Evolutionary conservation across 208 protist genomes (phyloP).

Genomic region (Leishmania braziliensis): DNA sequence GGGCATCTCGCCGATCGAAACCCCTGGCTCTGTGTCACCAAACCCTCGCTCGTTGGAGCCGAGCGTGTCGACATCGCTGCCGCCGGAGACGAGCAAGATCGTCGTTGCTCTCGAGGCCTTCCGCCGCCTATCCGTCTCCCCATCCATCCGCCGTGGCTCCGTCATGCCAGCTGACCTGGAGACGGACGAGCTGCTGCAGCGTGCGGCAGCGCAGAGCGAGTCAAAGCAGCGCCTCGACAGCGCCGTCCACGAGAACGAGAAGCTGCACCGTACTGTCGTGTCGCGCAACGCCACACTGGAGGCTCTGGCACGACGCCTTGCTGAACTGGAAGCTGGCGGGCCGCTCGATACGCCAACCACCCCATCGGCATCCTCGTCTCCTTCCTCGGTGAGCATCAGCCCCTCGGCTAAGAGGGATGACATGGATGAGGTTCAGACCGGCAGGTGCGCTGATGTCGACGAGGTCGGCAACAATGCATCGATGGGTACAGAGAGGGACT

Average conservation of each 20-base stretch:
- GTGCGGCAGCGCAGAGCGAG: constrained; percentile 33
- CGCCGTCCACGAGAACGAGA: constrained; percentile 42
- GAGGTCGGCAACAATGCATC: not conserved
- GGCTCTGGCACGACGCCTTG: constrained; percentile 49
- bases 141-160: constrained; percentile 35
- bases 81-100: constrained; percentile 2
- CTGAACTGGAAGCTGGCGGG: constrained; percentile 53
- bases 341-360: not conserved
- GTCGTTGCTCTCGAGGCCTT: constrained; percentile 36
- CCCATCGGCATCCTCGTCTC: constrained; percentile 14
- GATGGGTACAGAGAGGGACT: not conserved
- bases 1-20: constrained; percentile 36
- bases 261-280: constrained; percentile 35
- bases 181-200: constrained; percentile 32
- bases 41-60: constrained; percentile 32
- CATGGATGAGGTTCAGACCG: not conserved
- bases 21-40: constrained; percentile 23
- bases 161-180: constrained; percentile 42
- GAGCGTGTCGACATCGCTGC: constrained; percentile 17
- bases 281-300: constrained; percentile 49
- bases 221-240: constrained; percentile 42
- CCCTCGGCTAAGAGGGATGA: constrained; percentile 3
- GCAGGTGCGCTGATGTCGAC: constrained; percentile 1
- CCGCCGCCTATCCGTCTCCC: constrained; percentile 41
- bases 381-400: constrained; percentile 22